phyloP scores from a whole-genome alignment of 2,329 filamentous ascomycete genomes.

The Dothistroma septosporum region DNA sequence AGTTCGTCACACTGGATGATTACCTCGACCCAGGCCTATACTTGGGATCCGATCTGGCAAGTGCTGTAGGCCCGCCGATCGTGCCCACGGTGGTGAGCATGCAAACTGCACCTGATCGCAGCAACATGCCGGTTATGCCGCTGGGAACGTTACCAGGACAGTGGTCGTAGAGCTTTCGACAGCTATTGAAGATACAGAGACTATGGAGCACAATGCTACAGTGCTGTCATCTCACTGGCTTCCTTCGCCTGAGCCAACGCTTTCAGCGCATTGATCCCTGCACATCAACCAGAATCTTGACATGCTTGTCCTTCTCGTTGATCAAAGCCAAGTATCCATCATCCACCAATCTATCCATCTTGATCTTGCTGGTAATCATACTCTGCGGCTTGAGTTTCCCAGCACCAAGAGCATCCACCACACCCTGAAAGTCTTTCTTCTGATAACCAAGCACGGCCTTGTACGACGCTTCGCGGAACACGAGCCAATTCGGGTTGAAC shows the following conservation, averaged over 20 bases:
- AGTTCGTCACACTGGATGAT: not conserved
- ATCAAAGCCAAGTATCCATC: conserved; percentile 56
- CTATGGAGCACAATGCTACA: not conserved
- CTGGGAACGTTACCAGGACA: not conserved
- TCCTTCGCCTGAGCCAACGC: too few relatives aligned
- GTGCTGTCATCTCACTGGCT: not conserved
- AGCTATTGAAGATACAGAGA: not conserved
- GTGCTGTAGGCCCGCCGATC: not conserved
- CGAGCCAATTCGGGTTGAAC: conserved; percentile 52
- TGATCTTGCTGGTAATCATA: conserved; percentile 60
- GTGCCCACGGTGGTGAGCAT: not conserved
- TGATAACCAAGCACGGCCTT: conserved; percentile 50
- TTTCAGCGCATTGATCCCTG: conserved; percentile 13
- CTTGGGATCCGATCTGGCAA: not conserved
- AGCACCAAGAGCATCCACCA: conserved; percentile 44
- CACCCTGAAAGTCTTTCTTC: conserved; percentile 53
- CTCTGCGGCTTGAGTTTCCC: conserved; percentile 46
- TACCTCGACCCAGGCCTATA: not conserved
- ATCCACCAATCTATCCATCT: conserved; percentile 54
- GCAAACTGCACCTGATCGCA: not conserved
- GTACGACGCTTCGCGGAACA: conserved; percentile 53
- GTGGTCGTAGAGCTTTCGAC: not conserved
- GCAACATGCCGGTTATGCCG: not conserved
- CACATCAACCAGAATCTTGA: conserved; percentile 58
- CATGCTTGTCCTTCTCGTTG: conserved; percentile 57